Evolutionary conservation across 23 red algal species (phyloP), one percentile per base, ranked within the genome.

Genomic region (Chondrus crispus): DNA sequence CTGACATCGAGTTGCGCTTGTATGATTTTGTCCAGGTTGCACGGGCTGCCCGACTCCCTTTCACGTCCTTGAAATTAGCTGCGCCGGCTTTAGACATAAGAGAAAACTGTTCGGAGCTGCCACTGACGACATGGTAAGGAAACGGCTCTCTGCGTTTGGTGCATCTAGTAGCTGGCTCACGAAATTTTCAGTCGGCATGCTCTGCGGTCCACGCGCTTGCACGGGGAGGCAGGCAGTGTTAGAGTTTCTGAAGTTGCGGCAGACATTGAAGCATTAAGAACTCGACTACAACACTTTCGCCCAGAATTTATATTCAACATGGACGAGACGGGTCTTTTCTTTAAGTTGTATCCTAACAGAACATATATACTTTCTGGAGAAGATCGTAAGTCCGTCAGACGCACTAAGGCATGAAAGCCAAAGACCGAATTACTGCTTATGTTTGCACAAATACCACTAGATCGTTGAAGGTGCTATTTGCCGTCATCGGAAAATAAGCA

Each of bases 161-260:
- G 43, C 76, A 52, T 81, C 76, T 52, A 47, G 55, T 32, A 58
- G 46, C 24, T 81, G 76, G 76, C 32, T 47, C 8, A 28, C 55
- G 5, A 52, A 43, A 47, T 81, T 81, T 81, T 53, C 76, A 9
- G 76, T 28, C 19, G 76, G 50, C 76, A 81, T 38, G 76, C 6
- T n/a, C 36, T 81, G 41, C 38, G 43, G 50, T 81, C 50, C 13
- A 35, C 55, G 49, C 46, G 19, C 37, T 38, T 52, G 37, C 76
- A 58, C 55, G 76, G 76, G 5, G 35, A 81, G 37, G 76, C 76
- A 20, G 76, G 41, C 10, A 81, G 76, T 7, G 76, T 58, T 3
- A n/a, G n/a, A n/a, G n/a, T n/a, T n/a, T n/a, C n/a, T n/a, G n/a
- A n/a, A n/a, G n/a, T n/a, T n/a, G n/a, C n/a, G n/a, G n/a, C n/a